Conservation (phyloP, 2,329 filamentous ascomycete species). For the Monosporascus cannonballus region DNA sequence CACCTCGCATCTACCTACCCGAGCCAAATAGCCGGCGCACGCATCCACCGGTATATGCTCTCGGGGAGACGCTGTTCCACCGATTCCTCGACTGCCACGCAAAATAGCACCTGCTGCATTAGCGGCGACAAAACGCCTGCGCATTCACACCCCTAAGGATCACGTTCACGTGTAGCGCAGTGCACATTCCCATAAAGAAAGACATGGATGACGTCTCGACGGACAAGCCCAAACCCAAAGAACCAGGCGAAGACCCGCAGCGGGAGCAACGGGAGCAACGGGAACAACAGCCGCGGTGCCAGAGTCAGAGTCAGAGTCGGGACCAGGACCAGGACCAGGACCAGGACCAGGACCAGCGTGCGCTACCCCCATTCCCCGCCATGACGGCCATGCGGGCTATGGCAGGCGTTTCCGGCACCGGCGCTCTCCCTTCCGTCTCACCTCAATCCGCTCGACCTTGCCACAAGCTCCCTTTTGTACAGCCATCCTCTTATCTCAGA, state of each 20-base stretch:
- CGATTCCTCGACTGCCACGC: background rate
- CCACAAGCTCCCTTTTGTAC: slow-evolving; percentile 51
- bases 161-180: background rate
- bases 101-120: background rate
- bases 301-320: background rate
- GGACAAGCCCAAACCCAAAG: slow-evolving; percentile 13
- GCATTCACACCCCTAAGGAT: background rate
- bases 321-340: background rate
- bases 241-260: slow-evolving; percentile 17
- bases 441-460: slow-evolving; percentile 25
- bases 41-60: background rate
- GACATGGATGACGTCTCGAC: slow-evolving; percentile 19
- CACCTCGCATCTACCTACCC: background rate
- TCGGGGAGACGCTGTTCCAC: background rate
- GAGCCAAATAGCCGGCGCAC: background rate
- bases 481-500: slow-evolving; percentile 53
- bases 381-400: slow-evolving; percentile 6
- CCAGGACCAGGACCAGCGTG: background rate
- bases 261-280: slow-evolving; percentile 10
- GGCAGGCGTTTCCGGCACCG: background rate
- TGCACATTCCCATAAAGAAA: background rate
- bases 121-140: background rate
- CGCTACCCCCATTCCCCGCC: slow-evolving; percentile 7
- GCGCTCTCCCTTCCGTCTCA: slow-evolving; percentile 14
- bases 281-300: slow-evolving; percentile 3